Percentiles rank a stretch among this genome's conserved stretches.
Conservation (phyloP, 2,329 filamentous ascomycete species). For the Fusarium sp. region DNA sequence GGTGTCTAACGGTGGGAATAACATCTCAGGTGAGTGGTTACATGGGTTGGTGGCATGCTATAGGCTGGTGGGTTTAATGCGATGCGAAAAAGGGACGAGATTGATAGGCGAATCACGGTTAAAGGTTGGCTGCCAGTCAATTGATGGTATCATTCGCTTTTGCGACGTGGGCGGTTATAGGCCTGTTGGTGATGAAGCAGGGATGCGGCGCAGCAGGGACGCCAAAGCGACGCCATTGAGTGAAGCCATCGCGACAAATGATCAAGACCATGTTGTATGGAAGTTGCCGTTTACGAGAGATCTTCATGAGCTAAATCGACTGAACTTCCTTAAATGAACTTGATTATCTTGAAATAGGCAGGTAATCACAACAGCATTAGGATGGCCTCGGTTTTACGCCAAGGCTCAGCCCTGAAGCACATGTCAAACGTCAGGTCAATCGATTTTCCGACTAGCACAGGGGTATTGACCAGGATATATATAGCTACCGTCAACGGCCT, state of each 20-base stretch:
- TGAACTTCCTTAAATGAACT: not conserved
- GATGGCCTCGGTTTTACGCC: not conserved
- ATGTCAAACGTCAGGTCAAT: not conserved
- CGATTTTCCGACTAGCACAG: not conserved
- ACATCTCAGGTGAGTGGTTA: conserved; percentile 13
- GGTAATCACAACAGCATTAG: not conserved
- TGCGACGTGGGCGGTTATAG: not conserved
- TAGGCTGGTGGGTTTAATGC: not conserved
- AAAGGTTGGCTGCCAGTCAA: not conserved
- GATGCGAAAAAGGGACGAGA: not conserved
- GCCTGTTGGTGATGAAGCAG: not conserved
- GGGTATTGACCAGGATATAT: not conserved
- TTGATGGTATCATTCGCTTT: not conserved
- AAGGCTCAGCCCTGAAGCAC: not conserved
- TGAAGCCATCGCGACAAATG: not conserved
- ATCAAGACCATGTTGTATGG: not conserved
- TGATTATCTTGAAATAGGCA: not conserved
- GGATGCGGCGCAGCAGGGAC: not conserved
- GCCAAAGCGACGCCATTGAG: not conserved
- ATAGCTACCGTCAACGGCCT: not conserved
- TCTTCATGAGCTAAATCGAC: not conserved
- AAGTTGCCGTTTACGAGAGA: not conserved
- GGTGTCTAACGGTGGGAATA: conserved; percentile 15
- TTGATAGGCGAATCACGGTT: not conserved
- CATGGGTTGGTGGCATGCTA: not conserved